Conservation (phyloP, 2,329 filamentous ascomycete genomes). For the Aspergillus pseudotamarii region DNA sequence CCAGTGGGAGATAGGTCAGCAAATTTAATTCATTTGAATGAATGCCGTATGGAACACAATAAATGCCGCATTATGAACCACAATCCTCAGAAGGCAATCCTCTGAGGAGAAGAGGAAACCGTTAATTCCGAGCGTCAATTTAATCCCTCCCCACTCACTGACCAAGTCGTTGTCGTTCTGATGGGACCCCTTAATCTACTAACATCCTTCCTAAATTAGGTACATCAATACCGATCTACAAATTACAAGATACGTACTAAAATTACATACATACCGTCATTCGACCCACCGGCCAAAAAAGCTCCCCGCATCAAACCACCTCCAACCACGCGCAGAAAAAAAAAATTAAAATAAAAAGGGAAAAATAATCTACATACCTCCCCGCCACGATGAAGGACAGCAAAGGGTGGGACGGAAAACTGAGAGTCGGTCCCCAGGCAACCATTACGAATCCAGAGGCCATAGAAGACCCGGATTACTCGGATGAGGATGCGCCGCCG, state of each 20-base stretch:
- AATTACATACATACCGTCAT: slow-evolving; percentile 2
- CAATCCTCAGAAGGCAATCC: not conserved
- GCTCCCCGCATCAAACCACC: slow-evolving; percentile 26
- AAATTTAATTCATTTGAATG: not conserved
- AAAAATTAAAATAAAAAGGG: not conserved
- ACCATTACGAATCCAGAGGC: slow-evolving; percentile 77
- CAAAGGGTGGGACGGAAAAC: slow-evolving; percentile 51
- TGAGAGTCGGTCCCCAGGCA: slow-evolving; percentile 66
- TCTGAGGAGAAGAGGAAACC: not conserved
- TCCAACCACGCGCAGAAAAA: not conserved
- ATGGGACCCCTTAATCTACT: not conserved
- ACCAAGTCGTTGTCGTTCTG: not conserved
- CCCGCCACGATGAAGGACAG: slow-evolving; percentile 41
- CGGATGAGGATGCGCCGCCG: slow-evolving; percentile 67
- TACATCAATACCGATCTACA: not conserved
- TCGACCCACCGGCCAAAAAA: slow-evolving; percentile 6
- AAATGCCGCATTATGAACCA: not conserved
- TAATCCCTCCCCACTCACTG: not conserved
- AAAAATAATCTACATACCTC: not conserved
- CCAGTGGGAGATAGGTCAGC: not conserved
- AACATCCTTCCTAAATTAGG: not conserved
- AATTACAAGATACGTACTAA: slow-evolving; percentile 1
- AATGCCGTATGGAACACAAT: not conserved
- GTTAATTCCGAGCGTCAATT: not conserved
- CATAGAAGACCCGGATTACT: slow-evolving; percentile 82